These are phyloP conservation scores for Geotrichum histeridarum DNA, from an alignment of 1,139 yeast genomes.

Conservation along the genomic window DNA sequence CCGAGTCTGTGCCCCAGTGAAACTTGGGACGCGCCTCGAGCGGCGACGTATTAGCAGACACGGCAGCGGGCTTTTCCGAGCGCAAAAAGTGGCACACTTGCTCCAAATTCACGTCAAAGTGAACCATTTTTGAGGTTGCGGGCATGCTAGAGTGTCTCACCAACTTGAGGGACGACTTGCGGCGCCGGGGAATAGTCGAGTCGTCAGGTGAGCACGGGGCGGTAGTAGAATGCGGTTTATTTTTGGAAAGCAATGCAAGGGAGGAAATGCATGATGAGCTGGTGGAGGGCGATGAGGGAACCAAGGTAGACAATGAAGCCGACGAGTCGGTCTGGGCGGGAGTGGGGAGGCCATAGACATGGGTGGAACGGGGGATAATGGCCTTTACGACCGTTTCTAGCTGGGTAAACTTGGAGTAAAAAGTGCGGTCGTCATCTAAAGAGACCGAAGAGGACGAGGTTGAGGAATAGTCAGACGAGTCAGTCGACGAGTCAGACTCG, in stretches of 20 bases:
- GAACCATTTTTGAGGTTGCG: constrained; percentile 70
- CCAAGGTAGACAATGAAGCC: constrained; percentile 13
- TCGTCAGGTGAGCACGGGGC: not conserved
- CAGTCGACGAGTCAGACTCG: constrained; percentile 17
- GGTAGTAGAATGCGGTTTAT: not conserved
- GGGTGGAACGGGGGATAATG: constrained; percentile 2
- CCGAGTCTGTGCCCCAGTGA: constrained; percentile 34
- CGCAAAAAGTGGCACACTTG: constrained; percentile 70
- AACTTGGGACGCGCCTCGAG: constrained; percentile 31
- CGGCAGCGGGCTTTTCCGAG: constrained; percentile 69
- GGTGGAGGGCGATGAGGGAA: constrained; percentile 10
- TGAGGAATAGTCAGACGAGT: constrained; percentile 13
- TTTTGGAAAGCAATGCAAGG: constrained; percentile 10
- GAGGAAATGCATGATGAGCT: constrained; percentile 9
- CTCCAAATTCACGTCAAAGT: constrained; percentile 61
- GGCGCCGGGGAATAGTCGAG: constrained; percentile 36
- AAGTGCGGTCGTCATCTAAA: constrained; percentile 4
- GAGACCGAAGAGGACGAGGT: constrained; percentile 13
- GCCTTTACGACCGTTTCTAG: constrained; percentile 15
- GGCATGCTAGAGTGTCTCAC: constrained; percentile 63
- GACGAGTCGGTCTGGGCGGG: constrained; percentile 7
- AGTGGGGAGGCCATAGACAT: not conserved
- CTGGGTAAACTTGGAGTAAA: constrained; percentile 6
- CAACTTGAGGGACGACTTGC: constrained; percentile 65
- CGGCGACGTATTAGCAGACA: constrained; percentile 60